Evolutionary conservation across 352 stramenopile genomes (phyloP), one percentile per base, ranked within the genome.

Genomic region (Pythium biforme): DNA sequence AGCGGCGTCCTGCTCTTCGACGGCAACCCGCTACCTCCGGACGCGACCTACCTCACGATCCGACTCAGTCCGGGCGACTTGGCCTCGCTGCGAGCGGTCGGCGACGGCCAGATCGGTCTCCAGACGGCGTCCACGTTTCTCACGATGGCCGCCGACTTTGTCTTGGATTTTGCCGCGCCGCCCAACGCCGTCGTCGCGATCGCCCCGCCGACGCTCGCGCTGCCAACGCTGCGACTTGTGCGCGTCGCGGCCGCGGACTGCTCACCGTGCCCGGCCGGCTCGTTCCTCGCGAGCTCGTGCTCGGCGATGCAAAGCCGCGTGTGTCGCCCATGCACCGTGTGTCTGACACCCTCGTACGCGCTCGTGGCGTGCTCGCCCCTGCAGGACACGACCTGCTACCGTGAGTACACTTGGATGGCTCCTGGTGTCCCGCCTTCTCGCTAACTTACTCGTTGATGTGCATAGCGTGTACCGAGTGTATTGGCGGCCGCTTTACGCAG

Each of bases 381-480:
- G 6, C 66, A 79, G 51, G 81, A 94, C 55, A 90, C 79, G 0
- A 53, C 76, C 26, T 94, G 85, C 53, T 90, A 85, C 31, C 83
- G 82, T 93, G 79, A 55, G 79, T 79, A 14, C 8, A 34, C 31
- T 37, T 37, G 31, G 29, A 34, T 34, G 4, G 29, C 29, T 4
- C 29, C 10, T 10, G 31, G 31, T n/a, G n/a, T n/a, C n/a, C n/a
- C n/a, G 31, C 31, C 8, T 37, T 37, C 0, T 40, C 10, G n/a
- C 26, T n/a, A n/a, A 59, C 26, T 41, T 25, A 45, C 27, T n/a
- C 7, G 17, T 39, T 25, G 15, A 4, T 37, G 4, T 47, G 1
- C 46, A 20, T 66, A 92, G 83, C 81, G 0, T 91, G 83, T 49
- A 88, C 74, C 10, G 83, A 92, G 54, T 94, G 85, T 39, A 76